Evolutionary conservation across 345 rosid species (phyloP), one percentile per base, ranked within the genome.

Genomic region (Citrus sp.): DNA sequence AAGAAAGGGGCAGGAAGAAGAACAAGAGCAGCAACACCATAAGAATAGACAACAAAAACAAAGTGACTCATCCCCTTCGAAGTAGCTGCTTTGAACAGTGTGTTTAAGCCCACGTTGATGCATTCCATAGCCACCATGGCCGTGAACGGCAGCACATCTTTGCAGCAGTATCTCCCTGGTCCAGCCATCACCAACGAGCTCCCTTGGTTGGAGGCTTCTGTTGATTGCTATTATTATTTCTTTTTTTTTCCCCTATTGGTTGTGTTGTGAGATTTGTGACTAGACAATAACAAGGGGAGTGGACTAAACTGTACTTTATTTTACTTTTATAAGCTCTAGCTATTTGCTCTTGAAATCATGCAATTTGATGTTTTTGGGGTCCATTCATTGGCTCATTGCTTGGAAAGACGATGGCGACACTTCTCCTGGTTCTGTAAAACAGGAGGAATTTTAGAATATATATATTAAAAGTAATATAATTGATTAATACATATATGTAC

Each of bases 61-160:
- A 91, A 92, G 74, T 89, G 84, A 76, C 79, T 93, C 98, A 95
- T 90, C 75, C 99, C 99, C 77, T 79, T 71, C 61, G 85, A 49
- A 46, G 97, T 91, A 3, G 99, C 99, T 74, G 97, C 94, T 73
- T 93, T 92, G 87, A 88, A 95, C 24, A 96, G 91, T 12, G 97
- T 96, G 87, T 96, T 93, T 46, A 89, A 61, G 4, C 90, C 91
- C 10, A 92, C 92, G 82, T 89, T 92, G 21, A 81, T 75, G 75
- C 94, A 88, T 82, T 93, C 97, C 92, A 93, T 87, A 16, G 88
- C 69, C 60, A 93, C 94, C 88, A 93, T 64, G 14, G 88, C 93
- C 27, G 87, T 77, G 67, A 92, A 90, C 13, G 97, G 98, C 38
- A 93, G 80, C 62, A 86, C 89, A 35, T 89, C 93, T 78, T 77